Percentiles rank a stretch among this genome's conserved stretches.
These are phyloP conservation scores for Anthracocystis panici-leucophaei DNA, from an alignment of 1,284 basidiomycete species.

Conservation along the genomic window DNA sequence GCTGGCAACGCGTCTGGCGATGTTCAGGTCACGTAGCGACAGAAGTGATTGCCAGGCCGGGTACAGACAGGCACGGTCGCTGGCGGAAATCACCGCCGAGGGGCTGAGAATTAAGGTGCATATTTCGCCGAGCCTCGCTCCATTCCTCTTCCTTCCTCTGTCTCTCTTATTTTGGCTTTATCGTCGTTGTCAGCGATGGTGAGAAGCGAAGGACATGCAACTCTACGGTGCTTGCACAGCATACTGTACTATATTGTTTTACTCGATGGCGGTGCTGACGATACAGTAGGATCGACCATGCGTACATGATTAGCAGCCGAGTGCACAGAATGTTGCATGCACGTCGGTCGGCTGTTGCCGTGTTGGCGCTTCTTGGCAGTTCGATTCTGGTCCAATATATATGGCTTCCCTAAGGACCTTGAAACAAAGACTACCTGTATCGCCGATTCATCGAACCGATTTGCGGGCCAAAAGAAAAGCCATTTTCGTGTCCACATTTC, in stretches of 20 bases:
- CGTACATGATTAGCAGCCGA: not conserved
- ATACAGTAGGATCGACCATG: slow-evolving; percentile 4
- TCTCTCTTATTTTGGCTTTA: not conserved
- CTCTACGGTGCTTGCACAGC: not conserved
- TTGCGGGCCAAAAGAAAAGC: not conserved
- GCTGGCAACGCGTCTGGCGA: slow-evolving; percentile 15
- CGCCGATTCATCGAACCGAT: not conserved
- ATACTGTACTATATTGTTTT: no score
- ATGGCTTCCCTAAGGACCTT: no score
- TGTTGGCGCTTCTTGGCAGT: slow-evolving; percentile 19
- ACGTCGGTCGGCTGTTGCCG: slow-evolving; percentile 14
- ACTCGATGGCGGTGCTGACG: not conserved
- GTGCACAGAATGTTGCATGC: slow-evolving; percentile 17
- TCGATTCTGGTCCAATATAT: not conserved
- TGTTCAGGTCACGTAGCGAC: not conserved
- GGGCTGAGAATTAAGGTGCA: slow-evolving; percentile 21
- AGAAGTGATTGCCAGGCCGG: not conserved
- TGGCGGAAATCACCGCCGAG: slow-evolving; percentile 18
- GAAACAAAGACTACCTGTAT: no score
- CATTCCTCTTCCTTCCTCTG: not conserved
- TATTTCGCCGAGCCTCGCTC: slow-evolving; percentile 33
- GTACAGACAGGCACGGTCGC: not conserved
- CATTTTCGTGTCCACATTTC: not conserved
- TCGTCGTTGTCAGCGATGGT: not conserved
- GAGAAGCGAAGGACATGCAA: not conserved